Percentiles rank a stretch among this genome's conserved stretches.
These are phyloP conservation scores for Daldinia bambusicola DNA, from an alignment of 495 filamentous ascomycete genomes.

Conservation along the genomic window DNA sequence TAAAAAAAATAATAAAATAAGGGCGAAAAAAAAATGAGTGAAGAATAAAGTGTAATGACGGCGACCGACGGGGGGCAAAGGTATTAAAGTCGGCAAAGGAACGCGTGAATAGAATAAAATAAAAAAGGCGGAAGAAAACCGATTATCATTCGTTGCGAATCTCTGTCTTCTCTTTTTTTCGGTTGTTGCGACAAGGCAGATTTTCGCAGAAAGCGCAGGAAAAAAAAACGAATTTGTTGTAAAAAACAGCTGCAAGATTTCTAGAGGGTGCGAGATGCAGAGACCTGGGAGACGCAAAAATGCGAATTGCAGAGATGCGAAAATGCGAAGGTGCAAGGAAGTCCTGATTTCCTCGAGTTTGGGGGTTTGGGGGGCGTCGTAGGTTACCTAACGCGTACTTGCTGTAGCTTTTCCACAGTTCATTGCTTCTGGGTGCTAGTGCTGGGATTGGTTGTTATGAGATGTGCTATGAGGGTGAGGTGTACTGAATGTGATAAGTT, in stretches of 20 bases:
- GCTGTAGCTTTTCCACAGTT: conserved; percentile 4
- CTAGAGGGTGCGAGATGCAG: conserved; percentile 32
- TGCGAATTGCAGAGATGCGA: neutral
- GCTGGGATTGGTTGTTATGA: no score
- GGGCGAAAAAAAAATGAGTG: conserved; percentile 27
- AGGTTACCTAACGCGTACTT: conserved; percentile 13
- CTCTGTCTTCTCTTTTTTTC: conserved; percentile 14
- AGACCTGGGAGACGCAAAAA: conserved; percentile 4
- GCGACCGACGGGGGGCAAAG: conserved; percentile 37
- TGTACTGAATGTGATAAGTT: conserved; percentile 7
- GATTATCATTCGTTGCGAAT: conserved; percentile 35
- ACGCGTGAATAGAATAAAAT: conserved; percentile 39
- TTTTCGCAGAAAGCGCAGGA: neutral
- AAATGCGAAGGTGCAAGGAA: conserved; percentile 18
- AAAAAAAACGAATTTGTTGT: neutral
- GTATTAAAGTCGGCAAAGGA: conserved; percentile 49
- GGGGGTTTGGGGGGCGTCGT: conserved; percentile 20
- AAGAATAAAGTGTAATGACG: conserved; percentile 32
- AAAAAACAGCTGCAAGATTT: conserved; percentile 19
- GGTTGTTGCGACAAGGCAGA: conserved; percentile 37
- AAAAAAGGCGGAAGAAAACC: conserved; percentile 37
- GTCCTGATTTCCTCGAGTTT: conserved; percentile 19
- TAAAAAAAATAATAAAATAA: conserved; percentile 48
- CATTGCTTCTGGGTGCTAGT: neutral
- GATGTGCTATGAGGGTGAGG: neutral